These are phyloP conservation scores for Vitis rupestris DNA, from an alignment of 164 flowering plant species.

Conservation along the genomic window DNA sequence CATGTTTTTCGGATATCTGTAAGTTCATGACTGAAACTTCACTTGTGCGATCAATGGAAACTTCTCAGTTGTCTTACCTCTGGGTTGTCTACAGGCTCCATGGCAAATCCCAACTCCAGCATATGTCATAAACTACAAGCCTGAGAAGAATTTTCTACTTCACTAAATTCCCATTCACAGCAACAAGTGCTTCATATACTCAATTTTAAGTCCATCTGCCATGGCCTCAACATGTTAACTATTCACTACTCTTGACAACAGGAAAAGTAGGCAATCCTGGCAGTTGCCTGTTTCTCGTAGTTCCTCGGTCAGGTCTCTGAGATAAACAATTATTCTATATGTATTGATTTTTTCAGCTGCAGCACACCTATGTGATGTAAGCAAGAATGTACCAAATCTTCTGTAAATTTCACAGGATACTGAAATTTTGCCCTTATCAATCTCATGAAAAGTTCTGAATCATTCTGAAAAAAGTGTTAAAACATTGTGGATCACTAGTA, in stretches of 20 bases:
- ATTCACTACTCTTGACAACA: no score
- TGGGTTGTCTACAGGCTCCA: slow-evolving; percentile 54
- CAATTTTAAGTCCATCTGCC: slow-evolving; percentile 1
- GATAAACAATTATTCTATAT: not conserved
- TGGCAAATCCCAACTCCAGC: slow-evolving; percentile 54
- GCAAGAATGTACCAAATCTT: not conserved
- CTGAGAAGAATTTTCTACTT: slow-evolving; percentile 24
- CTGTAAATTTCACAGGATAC: not conserved
- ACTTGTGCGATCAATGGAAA: not conserved
- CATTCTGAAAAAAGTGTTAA: no score
- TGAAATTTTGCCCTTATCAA: not conserved
- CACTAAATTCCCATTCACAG: not conserved
- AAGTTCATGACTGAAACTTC: slow-evolving; percentile 24
- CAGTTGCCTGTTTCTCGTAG: no score
- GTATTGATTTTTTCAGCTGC: not conserved
- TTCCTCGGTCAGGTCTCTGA: not conserved
- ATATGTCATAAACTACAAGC: slow-evolving; percentile 68
- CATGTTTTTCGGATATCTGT: slow-evolving; percentile 70
- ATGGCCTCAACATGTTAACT: not conserved
- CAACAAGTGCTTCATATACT: not conserved
- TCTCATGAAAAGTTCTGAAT: not conserved
- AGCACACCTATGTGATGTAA: not conserved
- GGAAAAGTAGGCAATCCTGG: no score
- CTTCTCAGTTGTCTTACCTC: not conserved
- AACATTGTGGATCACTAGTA: no score